These are phyloP conservation scores for Paramecium biaurelia DNA, from an alignment of 73 alveolate genomes.

Conservation along the genomic window DNA sequence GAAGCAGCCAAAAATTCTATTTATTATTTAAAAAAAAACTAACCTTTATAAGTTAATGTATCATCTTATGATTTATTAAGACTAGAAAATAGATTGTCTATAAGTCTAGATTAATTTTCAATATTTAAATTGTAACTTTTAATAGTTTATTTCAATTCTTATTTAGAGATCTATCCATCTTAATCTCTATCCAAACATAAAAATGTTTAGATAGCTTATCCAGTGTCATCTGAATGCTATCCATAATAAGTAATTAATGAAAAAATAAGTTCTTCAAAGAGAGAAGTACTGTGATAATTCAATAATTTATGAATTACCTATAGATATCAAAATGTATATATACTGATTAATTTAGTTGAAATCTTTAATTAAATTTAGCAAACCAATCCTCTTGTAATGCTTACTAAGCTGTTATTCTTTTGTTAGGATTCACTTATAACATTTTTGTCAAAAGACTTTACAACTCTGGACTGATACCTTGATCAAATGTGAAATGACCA, in stretches of 20 bases:
- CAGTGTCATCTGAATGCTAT: not conserved
- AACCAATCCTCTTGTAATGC: constrained; percentile 3
- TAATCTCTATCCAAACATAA: not conserved
- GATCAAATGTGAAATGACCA: not conserved
- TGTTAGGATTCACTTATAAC: not conserved
- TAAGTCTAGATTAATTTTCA: not conserved
- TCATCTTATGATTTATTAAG: not conserved
- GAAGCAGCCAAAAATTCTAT: constrained; percentile 2
- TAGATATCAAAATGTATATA: not conserved
- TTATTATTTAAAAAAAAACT: not conserved
- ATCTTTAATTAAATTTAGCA: not conserved
- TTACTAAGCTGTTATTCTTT: not conserved
- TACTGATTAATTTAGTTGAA: not conserved
- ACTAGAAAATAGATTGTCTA: not conserved
- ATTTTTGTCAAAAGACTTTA: not conserved
- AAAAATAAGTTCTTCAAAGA: not conserved
- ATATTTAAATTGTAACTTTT: not conserved
- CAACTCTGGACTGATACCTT: not conserved
- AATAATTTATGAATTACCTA: not conserved
- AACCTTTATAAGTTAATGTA: not conserved
- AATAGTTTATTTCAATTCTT: not conserved
- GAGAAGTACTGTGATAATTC: not conserved
- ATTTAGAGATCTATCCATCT: constrained; percentile 8
- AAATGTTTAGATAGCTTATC: not conserved
- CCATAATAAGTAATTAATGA: not conserved